phyloP scores from a whole-genome alignment of 805 yeast species.

The Candida qinlingensis region DNA sequence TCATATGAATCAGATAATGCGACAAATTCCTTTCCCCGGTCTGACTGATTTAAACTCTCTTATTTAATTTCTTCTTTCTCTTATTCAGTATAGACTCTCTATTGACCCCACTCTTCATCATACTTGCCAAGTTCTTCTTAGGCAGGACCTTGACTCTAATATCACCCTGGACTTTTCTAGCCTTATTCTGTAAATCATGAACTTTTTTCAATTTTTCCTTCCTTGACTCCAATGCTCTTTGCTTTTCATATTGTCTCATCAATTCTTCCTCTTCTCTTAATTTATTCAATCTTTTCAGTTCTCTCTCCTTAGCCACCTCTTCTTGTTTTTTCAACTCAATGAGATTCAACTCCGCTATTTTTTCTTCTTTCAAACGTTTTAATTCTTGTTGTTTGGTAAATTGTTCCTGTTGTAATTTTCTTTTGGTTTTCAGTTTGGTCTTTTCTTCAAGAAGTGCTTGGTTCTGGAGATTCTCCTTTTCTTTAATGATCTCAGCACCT shows the following conservation, averaged over 20 bases:
- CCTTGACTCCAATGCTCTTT: constrained; percentile 13
- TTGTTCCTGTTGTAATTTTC: constrained; percentile 22
- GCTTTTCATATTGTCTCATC: constrained; percentile 12
- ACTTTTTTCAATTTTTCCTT: constrained; percentile 9
- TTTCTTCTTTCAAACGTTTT: constrained; percentile 17
- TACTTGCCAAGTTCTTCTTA: constrained; percentile 4
- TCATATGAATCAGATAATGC: background rate
- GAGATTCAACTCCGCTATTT: constrained; percentile 17
- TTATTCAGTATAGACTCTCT: constrained; percentile 19
- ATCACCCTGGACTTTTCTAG: constrained; percentile 20
- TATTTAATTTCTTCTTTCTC: constrained; percentile 24
- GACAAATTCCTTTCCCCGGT: background rate
- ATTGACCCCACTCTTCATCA: constrained; percentile 12
- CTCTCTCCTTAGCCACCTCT: constrained; percentile 12
- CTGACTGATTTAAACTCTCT: constrained; percentile 5
- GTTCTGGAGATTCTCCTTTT: constrained; percentile 23
- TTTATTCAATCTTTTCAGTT: constrained; percentile 11
- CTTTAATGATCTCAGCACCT: constrained; percentile 17
- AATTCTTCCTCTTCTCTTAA: constrained; percentile 17
- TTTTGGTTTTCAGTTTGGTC: constrained; percentile 24
- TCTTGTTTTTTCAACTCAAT: constrained; percentile 17
- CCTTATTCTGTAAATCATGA: constrained; percentile 10
- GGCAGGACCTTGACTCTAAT: constrained; percentile 19
- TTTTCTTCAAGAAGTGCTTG: constrained; percentile 24
- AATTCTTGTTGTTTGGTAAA: constrained; percentile 21